Evolutionary conservation across 768 basidiomycete genomes (phyloP), one percentile per base, ranked within the genome.

Genomic region (Podaxis sp.): DNA sequence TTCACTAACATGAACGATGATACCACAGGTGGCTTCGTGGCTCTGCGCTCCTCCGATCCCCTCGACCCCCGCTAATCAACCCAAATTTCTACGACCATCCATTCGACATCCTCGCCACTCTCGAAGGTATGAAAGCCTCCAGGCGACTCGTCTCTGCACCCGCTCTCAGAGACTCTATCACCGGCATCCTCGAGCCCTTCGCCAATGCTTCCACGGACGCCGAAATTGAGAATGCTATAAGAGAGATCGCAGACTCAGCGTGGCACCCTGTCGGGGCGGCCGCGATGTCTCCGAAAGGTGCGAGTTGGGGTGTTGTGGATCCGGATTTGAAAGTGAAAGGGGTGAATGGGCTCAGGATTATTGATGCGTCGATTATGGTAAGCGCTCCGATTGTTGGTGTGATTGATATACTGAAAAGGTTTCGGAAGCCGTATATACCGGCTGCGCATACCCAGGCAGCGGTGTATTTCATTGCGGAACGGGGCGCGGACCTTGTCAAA

Each of bases 21-120:
- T 20, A 30, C 24, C 36, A 20, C 17, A 67, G 66, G 66, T 13
- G 66, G 65, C 30, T 60, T 67, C 2, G 41, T 70, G n/a, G 57
- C 68, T 2, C 66, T 82, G 57, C 78, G 71, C 60, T 77, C 79
- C 11, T 77, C 72, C 22, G 66, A 76, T 63, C 73, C 79, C 17
- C 83, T 83, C 69, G 72, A 72, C 38, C 68, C 26, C 83, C 84
- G 0, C 57, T 72, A 17, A 81, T 84, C 69, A 76, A 83, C 67
- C 79, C 80, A 0, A 44, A 56, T 26, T 24, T 67, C 33, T 74
- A 77, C 38, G 64, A 58, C 26, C 37, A 60, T 2, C 60, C 58
- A 4, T 41, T 70, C 58, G 74, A 75, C 58, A 50, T 71, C n/a
- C 52, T 57, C 17, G 65, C 66, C 15, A 58, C 74, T 38, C 66